Evolutionary conservation across 495 filamentous ascomycete species (phyloP), one percentile per base, ranked within the genome.

Genomic region (Penicillium herquei): DNA sequence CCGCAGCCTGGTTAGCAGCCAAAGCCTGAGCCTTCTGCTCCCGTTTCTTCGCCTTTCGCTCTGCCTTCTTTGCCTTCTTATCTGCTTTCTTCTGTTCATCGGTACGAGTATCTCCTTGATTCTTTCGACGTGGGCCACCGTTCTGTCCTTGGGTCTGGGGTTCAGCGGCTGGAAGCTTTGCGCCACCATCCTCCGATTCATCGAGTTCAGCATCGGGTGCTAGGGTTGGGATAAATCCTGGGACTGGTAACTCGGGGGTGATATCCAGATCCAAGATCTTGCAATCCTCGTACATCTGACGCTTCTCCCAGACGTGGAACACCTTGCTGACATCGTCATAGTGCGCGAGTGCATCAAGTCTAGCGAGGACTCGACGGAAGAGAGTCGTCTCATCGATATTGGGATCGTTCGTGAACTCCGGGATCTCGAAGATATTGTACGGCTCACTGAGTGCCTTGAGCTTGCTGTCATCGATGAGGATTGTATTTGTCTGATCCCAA

Each of bases 401-500:
- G 0, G 61, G 57, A 33, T 61, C 49, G 6, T 68, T 70, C 1
- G 59, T 66, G 65, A 93, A 96, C 64, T 94, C 91, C 0, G 90
- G 86, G 34, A 98, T 77, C 56, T 86, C 75, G 10, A 98, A 69
- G 17, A 91, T 81, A 54, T 98, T 98, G 72, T 80, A 84, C 0
- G 95, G 95, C 66, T 98, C 88, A 53, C 81, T 85, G 48, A 78
- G 76, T 2, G 87, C 94, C 75, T 98, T 98, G 56, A 88, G 72
- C 10, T 64, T 65, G 46, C 83, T 87, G 69, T 98, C 95, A 58
- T 98, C 94, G 18, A 98, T 85, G 11, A 98, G 75, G 32, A 98
- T 73, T 0, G 94, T 98, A 67, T 97, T 93, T n/a, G 72, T 76
- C 70, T 96, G 93, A 56, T 80, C 74, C 89, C 91, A 98, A 30